Evolutionary conservation across 2,329 filamentous ascomycete species (phyloP), one percentile per base, ranked within the genome.

Genomic region (Sporothrix dimorphospora): DNA sequence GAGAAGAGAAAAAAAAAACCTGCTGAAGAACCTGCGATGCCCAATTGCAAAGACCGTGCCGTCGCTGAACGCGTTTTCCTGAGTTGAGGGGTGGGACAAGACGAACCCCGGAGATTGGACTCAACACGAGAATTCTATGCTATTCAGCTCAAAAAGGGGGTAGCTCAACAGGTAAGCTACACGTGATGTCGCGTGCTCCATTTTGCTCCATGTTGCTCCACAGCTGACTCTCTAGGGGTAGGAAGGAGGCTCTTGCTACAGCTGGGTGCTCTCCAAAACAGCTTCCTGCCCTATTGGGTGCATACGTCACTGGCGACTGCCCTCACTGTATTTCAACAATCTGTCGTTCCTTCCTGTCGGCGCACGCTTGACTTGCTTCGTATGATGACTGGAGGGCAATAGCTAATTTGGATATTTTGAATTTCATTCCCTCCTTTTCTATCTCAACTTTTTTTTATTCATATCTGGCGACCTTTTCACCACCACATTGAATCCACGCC

Each of bases 141-240:
- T 49, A 16, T 19, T 14, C 14, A 24, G 38, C n/a, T 65, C 59
- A 42, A 9, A 70, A 70, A 30, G 47, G 51, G 53, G 68, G 53
- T 49, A 51, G 40, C 55, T 70, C 27, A 16, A 69, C 47, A 68
- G n/a, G 42, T 38, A n/a, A 63, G 69, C 40, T 63, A 24, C 55
- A 61, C 55, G 68, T 70, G 69, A 63, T 24, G 24, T 63, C 69
- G 55, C 55, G 69, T 63, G 69, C 66, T n/a, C 14, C 47, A 5
- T 7, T n/a, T 40, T 49, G 42, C 27, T 3, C n/a, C 27, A 12
- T 49, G 42, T n/a, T 14, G 3, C 38, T 57, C 38, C 38, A 40
- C 11, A 34, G 53, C 6, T 12, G 47, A 49, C 38, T 11, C 53
- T 19, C 11, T 3, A 19, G 34, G 57, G 57, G 34, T 42, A 42